These are phyloP conservation scores for Penicillium waksmanii DNA, from an alignment of 495 filamentous ascomycete species.

Conservation along the genomic window DNA sequence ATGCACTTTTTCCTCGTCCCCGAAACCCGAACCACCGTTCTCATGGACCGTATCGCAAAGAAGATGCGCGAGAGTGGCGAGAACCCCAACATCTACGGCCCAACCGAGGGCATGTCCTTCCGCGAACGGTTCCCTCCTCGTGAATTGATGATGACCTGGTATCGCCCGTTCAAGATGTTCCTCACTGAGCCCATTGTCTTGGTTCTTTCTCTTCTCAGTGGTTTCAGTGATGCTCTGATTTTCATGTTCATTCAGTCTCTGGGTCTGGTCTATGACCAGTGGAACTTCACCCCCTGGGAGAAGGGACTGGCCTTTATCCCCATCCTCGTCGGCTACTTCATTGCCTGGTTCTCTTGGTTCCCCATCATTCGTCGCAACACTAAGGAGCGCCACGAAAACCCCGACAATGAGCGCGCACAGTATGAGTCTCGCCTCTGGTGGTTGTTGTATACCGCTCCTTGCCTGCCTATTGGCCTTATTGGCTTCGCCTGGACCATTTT, in stretches of 20 bases:
- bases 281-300: slow-evolving; percentile 54
- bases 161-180: slow-evolving; percentile 66
- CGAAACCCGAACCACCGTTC: slow-evolving; percentile 60
- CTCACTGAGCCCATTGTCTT: slow-evolving; percentile 65
- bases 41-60: slow-evolving; percentile 65
- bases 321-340: slow-evolving; percentile 62
- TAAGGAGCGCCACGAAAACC: slow-evolving; percentile 46
- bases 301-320: slow-evolving; percentile 61
- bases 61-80: slow-evolving; percentile 53
- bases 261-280: slow-evolving; percentile 61
- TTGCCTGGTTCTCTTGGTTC: slow-evolving; percentile 59
- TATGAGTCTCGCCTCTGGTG: slow-evolving; percentile 66
- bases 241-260: slow-evolving; percentile 72
- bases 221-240: slow-evolving; percentile 65
- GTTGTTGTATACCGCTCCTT: slow-evolving; percentile 60
- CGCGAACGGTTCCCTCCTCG: slow-evolving; percentile 59
- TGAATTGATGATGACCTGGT: slow-evolving; percentile 59
- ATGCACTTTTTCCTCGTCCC: slow-evolving; percentile 58
- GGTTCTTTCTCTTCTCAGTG: slow-evolving; percentile 58
- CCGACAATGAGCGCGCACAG: slow-evolving; percentile 57
- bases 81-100: slow-evolving; percentile 63
- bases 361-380: slow-evolving; percentile 58
- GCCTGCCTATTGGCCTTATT: slow-evolving; percentile 62
- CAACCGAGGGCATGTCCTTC: slow-evolving; percentile 63
- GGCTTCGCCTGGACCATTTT: slow-evolving; percentile 66